Base-by-base conservation (phyloP, 495 filamentous ascomycete genomes). In the Cryomyces minteri region DNA sequence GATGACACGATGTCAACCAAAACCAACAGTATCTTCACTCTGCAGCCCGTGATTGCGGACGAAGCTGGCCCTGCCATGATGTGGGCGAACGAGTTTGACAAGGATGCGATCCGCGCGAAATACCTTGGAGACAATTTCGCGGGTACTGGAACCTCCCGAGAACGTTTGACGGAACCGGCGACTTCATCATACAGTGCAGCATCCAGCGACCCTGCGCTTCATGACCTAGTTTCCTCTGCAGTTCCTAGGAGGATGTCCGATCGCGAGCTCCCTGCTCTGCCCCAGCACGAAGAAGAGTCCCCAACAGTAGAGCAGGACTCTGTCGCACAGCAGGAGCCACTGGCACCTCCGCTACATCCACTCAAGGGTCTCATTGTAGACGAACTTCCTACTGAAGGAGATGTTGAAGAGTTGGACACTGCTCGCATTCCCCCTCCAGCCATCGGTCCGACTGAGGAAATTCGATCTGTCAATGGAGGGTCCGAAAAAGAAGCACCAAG, bases 51-150 rank as follows among this genome's bases (percentile, higher is more conserved):
- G 33, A 82, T 96, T 43, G 62, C 93, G 55, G 88, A 70, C 45
- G 90, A 90, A 55, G 92, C 87, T 12, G 86, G 80, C 11, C 80
- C 86, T 28, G 90, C 90, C 8, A 81, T 98, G 78, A 88, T 94
- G 59, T 98, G 90, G 90, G 84, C 88, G 7, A 84, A 70, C 57
- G 79, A 78, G 46, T 90, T 86, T 51, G 88, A 98, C 56, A 87
- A 87, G 60, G 76, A 90, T 55, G 71, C 77, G 3, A 80, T 90
- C 47, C 70, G 84, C 11, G 75, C 79, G 40, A 77, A 81, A 18
- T 96, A 95, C 62, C 69, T 96, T 7, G 76, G 72, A 9, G 70
- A 92, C 54, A 62, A 76, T 25, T 25, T 70, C 49, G 76, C 78
- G 18, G 84, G 85, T 37, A 80, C 71, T 43, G 84, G 61, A 4